Evolutionary conservation across 1,284 basidiomycete species (phyloP).

Genomic region (Pseudozyma thailandica): DNA sequence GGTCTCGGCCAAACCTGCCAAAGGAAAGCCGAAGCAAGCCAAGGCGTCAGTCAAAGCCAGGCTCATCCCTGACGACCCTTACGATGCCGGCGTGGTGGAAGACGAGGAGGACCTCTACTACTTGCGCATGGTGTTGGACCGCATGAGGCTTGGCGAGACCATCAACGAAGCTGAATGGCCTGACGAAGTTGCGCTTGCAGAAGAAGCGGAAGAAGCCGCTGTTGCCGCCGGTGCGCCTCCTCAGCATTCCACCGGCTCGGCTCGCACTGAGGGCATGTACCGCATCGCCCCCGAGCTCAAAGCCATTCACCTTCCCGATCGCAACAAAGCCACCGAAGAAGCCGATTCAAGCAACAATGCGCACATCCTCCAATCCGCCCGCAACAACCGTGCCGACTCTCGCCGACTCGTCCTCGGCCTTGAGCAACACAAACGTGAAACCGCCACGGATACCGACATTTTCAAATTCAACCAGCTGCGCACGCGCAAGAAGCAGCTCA

Average conservation of each 20-base stretch:
- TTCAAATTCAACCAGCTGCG: slow-evolving; percentile 99
- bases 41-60: slow-evolving; percentile 23
- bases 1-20: slow-evolving; percentile 5
- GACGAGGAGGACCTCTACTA: slow-evolving; percentile 95
- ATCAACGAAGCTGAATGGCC: slow-evolving; percentile 22
- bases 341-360: slow-evolving; percentile 57
- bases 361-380: slow-evolving; percentile 77
- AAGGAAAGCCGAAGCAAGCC: slow-evolving; percentile 14
- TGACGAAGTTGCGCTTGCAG: slow-evolving; percentile 43
- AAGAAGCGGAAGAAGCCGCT: slow-evolving; percentile 44
- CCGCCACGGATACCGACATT: slow-evolving; percentile 71
- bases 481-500: slow-evolving; percentile 95
- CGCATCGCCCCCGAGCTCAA: slow-evolving; percentile 92
- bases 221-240: slow-evolving; percentile 54
- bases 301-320: slow-evolving; percentile 79
- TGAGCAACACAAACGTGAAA: slow-evolving; percentile 84
- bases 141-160: slow-evolving; percentile 58
- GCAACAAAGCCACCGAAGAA: slow-evolving; percentile 72
- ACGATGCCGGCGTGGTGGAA: slow-evolving; percentile 74
- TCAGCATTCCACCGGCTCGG: slow-evolving; percentile 79
- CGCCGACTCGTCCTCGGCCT: slow-evolving; percentile 90
- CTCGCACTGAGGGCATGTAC: slow-evolving; percentile 93
- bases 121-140: slow-evolving; percentile 76
- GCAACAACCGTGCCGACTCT: slow-evolving; percentile 93
- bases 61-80: slow-evolving; percentile 71